Evolutionary conservation across 176 grass and related monocot genomes (phyloP), one percentile per base, ranked within the genome.

Genomic region (Carex pumila): DNA sequence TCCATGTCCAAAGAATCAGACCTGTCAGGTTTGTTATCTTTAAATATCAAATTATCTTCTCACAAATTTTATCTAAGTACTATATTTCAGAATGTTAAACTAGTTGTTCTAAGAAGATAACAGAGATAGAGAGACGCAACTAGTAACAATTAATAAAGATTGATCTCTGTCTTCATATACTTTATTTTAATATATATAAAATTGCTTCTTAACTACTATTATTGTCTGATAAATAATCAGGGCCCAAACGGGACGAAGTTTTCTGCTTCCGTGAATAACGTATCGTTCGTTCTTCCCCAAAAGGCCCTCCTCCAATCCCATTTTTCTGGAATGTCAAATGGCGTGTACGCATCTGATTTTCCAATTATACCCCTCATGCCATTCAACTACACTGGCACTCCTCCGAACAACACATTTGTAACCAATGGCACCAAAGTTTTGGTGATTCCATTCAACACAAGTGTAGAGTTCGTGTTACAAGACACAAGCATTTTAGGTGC

Each of bases 331-430:
- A 81, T 47, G 71, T 88, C 86, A 49, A 71, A 2, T 19, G 89
- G 89, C 63, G 91, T 97, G 6, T 91, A 91, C 61, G 18, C 84
- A 17, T 32, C 89, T 2, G 22, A 93, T 81, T 93, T 93, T 81
- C 91, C 94, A 7, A 76, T 39, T 3, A 56, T 41, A 56, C 91
- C 89, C 41, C 65, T 54, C 53, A 3, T 22, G 68, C 81, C 71
- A 56, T 97, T 97, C 87, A 93, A 97, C 87, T 97, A 93, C 87
- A 93, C 94, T 0, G 94, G 94, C 19, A 81, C 84, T 63, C 89
- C 91, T 39, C 94, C 94, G 0, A 97, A 90, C 89, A 90, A 97
- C 84, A 97, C 91, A 0, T 86, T 86, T 72, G 94, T 88, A 64
- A 93, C 65, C 54, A 89, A 83, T 85, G 94, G 85, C 59, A 97